Evolutionary conservation across 2,329 filamentous ascomycete species (phyloP).

Genomic region (Lanzia echinophila): DNA sequence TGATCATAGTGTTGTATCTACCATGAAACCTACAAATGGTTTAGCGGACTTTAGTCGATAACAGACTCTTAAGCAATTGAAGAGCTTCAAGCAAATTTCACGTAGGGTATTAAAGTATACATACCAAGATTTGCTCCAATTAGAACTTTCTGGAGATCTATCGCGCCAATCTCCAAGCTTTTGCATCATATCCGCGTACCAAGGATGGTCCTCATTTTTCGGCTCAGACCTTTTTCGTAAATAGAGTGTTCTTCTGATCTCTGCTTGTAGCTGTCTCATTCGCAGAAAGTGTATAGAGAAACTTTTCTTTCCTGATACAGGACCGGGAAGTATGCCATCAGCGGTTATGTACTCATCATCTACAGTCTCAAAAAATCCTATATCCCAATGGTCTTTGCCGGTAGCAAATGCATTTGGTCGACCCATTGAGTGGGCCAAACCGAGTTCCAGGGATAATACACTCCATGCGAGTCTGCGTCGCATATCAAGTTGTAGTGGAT

Average conservation of each 20-base stretch:
- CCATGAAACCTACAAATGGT: constrained; percentile 48
- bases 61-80: too few relatives aligned
- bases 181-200: constrained; percentile 74
- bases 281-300: constrained; percentile 90
- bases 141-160: constrained; percentile 61
- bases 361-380: constrained; percentile 75
- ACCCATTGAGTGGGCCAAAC: constrained; percentile 80
- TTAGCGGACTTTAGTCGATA: constrained; percentile 21
- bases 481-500: constrained; percentile 80
- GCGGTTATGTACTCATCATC: constrained; percentile 78
- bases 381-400: constrained; percentile 73
- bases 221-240: constrained; percentile 75
- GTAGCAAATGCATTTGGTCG: constrained; percentile 81
- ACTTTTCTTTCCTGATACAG: constrained; percentile 73
- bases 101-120: too few relatives aligned
- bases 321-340: constrained; percentile 65
- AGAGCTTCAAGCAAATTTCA: too few relatives aligned
- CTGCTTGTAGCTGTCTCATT: constrained; percentile 80
- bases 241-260: constrained; percentile 81
- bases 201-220: constrained; percentile 72
- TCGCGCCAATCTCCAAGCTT: constrained; percentile 78
- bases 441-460: constrained; percentile 80
- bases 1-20: constrained; percentile 79
- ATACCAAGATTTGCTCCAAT: constrained; percentile 74
- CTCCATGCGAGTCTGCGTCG: constrained; percentile 83